phyloP scores from a whole-genome alignment of 345 rosid species.

The Salix purpurea region DNA sequence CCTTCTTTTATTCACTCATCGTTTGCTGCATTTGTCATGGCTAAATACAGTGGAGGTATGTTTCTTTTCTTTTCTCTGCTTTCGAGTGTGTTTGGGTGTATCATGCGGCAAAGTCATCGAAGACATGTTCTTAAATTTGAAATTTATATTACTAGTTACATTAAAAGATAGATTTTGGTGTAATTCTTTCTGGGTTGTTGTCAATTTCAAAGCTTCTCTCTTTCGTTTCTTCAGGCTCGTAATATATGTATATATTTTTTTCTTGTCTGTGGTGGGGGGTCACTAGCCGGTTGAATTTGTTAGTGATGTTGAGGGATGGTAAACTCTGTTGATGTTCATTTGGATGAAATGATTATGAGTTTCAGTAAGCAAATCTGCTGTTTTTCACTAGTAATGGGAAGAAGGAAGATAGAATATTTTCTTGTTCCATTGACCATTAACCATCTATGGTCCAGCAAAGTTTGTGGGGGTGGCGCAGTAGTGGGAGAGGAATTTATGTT shows the following conservation, averaged over 20 bases:
- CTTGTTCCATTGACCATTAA: neutral
- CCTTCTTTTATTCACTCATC: conserved; percentile 7
- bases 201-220: neutral
- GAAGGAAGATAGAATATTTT: neutral
- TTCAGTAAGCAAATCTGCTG: neutral
- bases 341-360: neutral
- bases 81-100: no score
- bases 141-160: no score
- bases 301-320: neutral
- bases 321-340: neutral
- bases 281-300: neutral
- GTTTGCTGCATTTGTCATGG: conserved; percentile 32
- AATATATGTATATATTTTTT: no score
- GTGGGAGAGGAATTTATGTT: no score
- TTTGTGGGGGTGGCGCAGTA: neutral
- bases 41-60: conserved; percentile 32
- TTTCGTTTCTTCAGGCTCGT: neutral
- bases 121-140: no score
- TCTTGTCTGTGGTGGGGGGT: neutral
- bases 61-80: neutral
- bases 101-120: no score
- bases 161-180: neutral
- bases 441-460: neutral
- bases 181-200: neutral
- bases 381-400: neutral